Percentiles rank a stretch among this genome's conserved stretches.
These are phyloP conservation scores for Bipolaris zeicola DNA, from an alignment of 2,329 filamentous ascomycete species.

Conservation along the genomic window DNA sequence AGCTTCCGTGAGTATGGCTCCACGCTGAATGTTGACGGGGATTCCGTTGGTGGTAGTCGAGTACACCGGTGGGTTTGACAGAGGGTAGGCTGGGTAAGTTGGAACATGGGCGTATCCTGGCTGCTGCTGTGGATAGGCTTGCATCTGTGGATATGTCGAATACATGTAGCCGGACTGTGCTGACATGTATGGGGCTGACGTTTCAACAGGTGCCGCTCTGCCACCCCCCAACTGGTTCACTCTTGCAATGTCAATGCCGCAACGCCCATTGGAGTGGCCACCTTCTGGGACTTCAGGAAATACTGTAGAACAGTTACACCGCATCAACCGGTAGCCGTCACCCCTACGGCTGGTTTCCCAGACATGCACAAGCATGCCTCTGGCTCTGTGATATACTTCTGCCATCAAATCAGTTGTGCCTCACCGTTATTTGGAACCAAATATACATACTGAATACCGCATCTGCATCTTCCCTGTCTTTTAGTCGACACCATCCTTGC, in stretches of 20 bases:
- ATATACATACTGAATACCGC: conserved; percentile 35
- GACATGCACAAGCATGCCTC: conserved; percentile 40
- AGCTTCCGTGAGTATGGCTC: conserved; percentile 44
- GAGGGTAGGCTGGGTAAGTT: conserved; percentile 26
- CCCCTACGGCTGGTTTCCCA: conserved; percentile 39
- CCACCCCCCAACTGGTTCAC: conserved; percentile 30
- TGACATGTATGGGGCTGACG: conserved; percentile 24
- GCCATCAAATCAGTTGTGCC: neutral
- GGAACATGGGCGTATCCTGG: conserved; percentile 23
- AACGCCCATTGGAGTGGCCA: conserved; percentile 36
- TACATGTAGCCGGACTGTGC: conserved; percentile 31
- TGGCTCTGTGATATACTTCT: conserved; percentile 31
- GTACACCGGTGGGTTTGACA: conserved; percentile 32
- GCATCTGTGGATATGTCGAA: conserved; percentile 26
- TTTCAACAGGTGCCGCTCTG: conserved; percentile 5
- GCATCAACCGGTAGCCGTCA: conserved; percentile 35
- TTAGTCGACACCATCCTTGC: conserved; percentile 46
- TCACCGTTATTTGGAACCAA: conserved; percentile 7
- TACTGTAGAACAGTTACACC: conserved; percentile 43
- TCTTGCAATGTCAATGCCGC: conserved; percentile 38
- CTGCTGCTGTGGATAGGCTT: conserved; percentile 23
- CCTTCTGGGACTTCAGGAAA: conserved; percentile 34
- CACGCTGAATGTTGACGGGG: conserved; percentile 46
- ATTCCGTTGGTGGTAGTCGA: conserved; percentile 40
- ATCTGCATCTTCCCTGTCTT: conserved; percentile 42